Evolutionary conservation across 495 filamentous ascomycete genomes (phyloP), one percentile per base, ranked within the genome.

Genomic region (Margaritispora aquatica): DNA sequence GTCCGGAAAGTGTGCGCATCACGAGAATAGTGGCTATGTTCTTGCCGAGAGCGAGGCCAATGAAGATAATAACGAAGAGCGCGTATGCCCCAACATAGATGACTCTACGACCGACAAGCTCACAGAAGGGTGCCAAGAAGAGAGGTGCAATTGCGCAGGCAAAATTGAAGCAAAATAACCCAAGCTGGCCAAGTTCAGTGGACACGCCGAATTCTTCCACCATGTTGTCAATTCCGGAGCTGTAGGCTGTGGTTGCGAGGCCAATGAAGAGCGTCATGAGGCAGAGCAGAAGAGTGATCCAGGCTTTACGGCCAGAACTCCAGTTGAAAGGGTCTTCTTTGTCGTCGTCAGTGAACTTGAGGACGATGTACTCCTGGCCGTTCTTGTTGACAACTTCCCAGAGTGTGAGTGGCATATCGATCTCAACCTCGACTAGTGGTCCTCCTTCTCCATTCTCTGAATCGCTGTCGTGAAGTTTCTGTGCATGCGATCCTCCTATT

Each of bases 1-100:
- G 77, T 56, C 89, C 88, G 26, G 84, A 87, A 52, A 91, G 85
- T 75, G 90, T 89, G 27, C 89, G 85, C 29, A 90, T 79, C 61
- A 92, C 81, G 54, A 90, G 75, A 1, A 93, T 74, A 2, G 85
- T 83, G 62, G 80, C 71, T 49, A 84, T 78, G 61, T 88, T 89
- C 61, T 83, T 73, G 0, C 85, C 70, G 17, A 83, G 82, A 2
- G 85, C 83, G 49, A 79, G 79, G 22, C 81, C 89, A 62, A 82
- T 84, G 63, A 84, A 89, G 75, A 92, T 89, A 0, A 82, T 80
- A 19, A 87, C 82, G 27, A 92, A 75, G 26, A 77, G 77, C 36
- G 76, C 66, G 61, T 88, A 87, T 38, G 87, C 89, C 27, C 74
- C 62, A 67, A 85, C 77, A 70, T 89, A 92, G 21, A 89, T 74